These are phyloP conservation scores for Coleophoma crateriformis DNA, from an alignment of 2,329 filamentous ascomycete species.

Conservation along the genomic window DNA sequence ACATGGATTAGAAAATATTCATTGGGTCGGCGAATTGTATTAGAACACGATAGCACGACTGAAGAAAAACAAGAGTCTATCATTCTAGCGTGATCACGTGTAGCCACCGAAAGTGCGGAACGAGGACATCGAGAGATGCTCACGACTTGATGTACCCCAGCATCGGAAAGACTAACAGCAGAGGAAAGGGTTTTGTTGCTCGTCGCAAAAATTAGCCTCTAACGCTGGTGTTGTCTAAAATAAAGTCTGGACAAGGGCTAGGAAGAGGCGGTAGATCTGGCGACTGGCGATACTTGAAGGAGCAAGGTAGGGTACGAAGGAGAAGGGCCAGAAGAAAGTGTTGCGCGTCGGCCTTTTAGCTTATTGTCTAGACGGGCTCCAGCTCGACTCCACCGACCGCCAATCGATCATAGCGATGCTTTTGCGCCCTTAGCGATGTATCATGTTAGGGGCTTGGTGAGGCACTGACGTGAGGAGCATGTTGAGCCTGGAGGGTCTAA, in stretches of 20 bases:
- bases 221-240: not conserved
- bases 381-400: not conserved
- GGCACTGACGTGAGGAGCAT: not conserved
- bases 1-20: not conserved
- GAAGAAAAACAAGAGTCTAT: not conserved
- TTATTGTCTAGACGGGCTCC: not conserved
- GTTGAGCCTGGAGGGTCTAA: too few relatives aligned
- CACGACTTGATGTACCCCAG: not conserved
- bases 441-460: not conserved
- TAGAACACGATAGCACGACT: not conserved
- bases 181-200: not conserved
- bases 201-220: not conserved
- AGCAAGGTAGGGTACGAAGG: not conserved
- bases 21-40: not conserved
- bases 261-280: too few relatives aligned
- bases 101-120: not conserved
- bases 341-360: not conserved
- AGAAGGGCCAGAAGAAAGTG: not conserved
- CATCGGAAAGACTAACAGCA: not conserved
- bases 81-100: not conserved
- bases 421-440: not conserved
- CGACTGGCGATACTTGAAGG: not conserved
- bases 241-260: too few relatives aligned
- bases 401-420: not conserved
- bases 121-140: not conserved